phyloP scores from a whole-genome alignment of 2,329 filamentous ascomycete species.

The Fusarium ramigenum region DNA sequence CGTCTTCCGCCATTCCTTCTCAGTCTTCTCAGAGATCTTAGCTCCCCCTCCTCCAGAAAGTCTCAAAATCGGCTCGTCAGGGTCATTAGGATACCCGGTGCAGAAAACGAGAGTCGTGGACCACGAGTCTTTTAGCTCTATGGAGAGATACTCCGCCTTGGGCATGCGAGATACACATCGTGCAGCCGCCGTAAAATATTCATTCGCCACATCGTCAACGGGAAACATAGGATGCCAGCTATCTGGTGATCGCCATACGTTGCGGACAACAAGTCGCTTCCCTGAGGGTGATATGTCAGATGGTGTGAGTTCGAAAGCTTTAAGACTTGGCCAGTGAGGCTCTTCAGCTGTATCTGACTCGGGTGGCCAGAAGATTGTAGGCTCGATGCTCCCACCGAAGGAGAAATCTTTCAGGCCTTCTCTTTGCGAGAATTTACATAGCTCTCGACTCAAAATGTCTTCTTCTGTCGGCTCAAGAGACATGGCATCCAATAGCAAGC shows the following conservation, averaged over 20 bases:
- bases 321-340: slow-evolving; percentile 6
- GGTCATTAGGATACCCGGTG: background rate
- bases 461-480: background rate
- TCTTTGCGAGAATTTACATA: background rate
- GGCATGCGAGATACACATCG: slow-evolving; percentile 2
- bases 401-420: background rate
- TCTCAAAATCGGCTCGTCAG: background rate
- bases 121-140: background rate
- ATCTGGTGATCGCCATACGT: background rate
- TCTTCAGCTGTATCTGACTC: background rate
- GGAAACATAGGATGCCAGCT: background rate
- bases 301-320: background rate
- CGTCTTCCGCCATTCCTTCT: background rate
- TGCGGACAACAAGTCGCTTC: background rate
- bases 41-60: background rate
- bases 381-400: background rate
- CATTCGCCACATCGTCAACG: background rate
- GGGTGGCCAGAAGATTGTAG: slow-evolving; percentile 7
- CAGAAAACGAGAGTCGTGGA: background rate
- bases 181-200: background rate
- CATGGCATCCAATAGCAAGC: background rate
- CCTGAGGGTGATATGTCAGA: background rate
- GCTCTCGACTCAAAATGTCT: background rate
- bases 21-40: background rate
- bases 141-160: background rate